Percentiles rank a stretch among this genome's conserved stretches.
Evolutionary conservation across 768 basidiomycete genomes (phyloP).

Genomic region (Suillus clintonianus): DNA sequence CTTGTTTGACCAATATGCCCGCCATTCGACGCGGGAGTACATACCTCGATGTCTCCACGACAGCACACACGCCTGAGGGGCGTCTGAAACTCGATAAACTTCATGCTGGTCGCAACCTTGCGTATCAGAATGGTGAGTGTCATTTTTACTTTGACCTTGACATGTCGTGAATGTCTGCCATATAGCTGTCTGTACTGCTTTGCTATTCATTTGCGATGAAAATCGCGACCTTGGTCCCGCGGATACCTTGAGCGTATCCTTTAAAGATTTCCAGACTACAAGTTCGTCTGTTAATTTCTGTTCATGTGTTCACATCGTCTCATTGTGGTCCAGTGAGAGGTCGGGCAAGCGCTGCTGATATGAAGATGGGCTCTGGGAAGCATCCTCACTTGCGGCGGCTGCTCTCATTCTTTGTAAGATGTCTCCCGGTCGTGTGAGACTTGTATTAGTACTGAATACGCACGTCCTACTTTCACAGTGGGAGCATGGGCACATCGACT

Average conservation of each 20-base stretch:
- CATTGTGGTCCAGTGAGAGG: background rate
- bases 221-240: background rate
- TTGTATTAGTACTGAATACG: background rate
- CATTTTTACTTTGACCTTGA: background rate
- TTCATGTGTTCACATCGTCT: background rate
- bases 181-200: background rate
- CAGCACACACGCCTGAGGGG: background rate
- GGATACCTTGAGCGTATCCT: background rate
- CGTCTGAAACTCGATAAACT: background rate
- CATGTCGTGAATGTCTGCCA: background rate
- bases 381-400: background rate
- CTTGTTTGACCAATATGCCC: background rate
- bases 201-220: conserved; percentile 1
- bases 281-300: background rate
- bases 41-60: conserved; percentile 2
- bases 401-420: background rate
- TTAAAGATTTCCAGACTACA: background rate
- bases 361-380: background rate
- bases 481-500: background rate
- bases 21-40: background rate
- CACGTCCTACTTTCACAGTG: background rate
- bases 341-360: background rate
- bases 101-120: background rate
- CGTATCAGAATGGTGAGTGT: background rate
- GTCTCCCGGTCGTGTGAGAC: background rate